Evolutionary conservation across 305 asterid genomes (phyloP), one percentile per base, ranked within the genome.

Genomic region (Plantago lanceolata): DNA sequence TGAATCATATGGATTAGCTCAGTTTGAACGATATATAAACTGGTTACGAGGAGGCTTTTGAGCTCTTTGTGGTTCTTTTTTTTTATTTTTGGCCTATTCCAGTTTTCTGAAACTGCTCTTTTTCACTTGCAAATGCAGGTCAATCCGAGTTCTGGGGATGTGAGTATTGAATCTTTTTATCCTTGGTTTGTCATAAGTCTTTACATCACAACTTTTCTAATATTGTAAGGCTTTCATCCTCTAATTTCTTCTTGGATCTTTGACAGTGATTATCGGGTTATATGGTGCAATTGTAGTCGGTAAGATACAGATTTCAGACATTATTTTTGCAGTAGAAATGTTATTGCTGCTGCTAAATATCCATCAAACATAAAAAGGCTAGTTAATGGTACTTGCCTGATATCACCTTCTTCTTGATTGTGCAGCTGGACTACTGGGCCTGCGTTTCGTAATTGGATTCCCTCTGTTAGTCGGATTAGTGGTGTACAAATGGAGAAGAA

Each of bases 91-190:
- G 19, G 56, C 17, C 37, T 16, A 15, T 50, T 63, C 47, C 56
- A 33, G 60, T 64, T 68, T 64, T 59, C 81, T 82, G 63, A 82
- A 43, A 26, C 19, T 71, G 64, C 60, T 66, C 59, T 66, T 48
- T 69, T 61, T 64, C 47, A 17, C 45, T 76, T 71, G 64, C 24
- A 16, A 66, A 67, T 81, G 90, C 94, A 86, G 94, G 94, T 73
- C 75, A 67, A 48, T 3, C 73, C 52, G 6, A 75, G 59, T 75
- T 17, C 68, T 79, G 71, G 69, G 76, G 76, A 69, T 0, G 78
- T 73, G 67, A 77, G 74, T 68, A 52, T 51, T 66, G 50, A 18
- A 68, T 54, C 67, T 59, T 44, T 60, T 64, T 59, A 52, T 66
- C 28, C 35, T 54, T 43, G 59, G 63, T 52, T 44, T 40, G 60